Percentiles rank a stretch among this genome's conserved stretches.
These are phyloP conservation scores for Candida nitratophila DNA, from an alignment of 805 yeast species.

Conservation along the genomic window DNA sequence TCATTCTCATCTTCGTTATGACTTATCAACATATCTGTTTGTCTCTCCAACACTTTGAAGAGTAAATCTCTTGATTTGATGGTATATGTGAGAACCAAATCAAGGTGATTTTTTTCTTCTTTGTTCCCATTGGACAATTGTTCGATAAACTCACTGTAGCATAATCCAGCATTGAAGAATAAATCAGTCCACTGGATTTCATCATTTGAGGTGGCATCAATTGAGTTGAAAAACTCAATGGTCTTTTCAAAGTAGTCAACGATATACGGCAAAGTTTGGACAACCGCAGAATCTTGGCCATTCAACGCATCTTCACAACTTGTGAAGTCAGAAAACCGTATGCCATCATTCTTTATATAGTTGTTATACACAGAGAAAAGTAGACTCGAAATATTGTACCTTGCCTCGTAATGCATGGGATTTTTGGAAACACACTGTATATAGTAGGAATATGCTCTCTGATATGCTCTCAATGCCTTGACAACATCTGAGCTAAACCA, in stretches of 20 bases:
- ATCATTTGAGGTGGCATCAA: slow-evolving; percentile 2
- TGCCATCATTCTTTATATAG: slow-evolving; percentile 40
- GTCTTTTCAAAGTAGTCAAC: slow-evolving; percentile 34
- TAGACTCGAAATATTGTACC: slow-evolving; percentile 54
- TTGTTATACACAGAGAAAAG: slow-evolving; percentile 51
- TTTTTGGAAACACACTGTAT: slow-evolving; percentile 25
- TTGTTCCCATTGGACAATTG: slow-evolving; percentile 18
- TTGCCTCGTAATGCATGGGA: slow-evolving; percentile 32
- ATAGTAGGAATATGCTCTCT: slow-evolving; percentile 45
- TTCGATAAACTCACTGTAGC: slow-evolving; percentile 41
- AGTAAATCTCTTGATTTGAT: slow-evolving; percentile 17
- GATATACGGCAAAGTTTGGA: slow-evolving; percentile 31
- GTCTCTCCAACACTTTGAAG: slow-evolving; percentile 20
- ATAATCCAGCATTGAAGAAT: slow-evolving; percentile 38
- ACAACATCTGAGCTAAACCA: slow-evolving; percentile 63
- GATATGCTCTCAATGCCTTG: slow-evolving; percentile 59
- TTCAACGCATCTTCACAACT: slow-evolving; percentile 26
- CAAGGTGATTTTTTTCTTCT: slow-evolving; percentile 5
- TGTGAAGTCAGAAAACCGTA: slow-evolving; percentile 25
- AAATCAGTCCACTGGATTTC: slow-evolving; percentile 31
- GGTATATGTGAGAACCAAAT: slow-evolving; percentile 14
- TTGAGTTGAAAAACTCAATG: slow-evolving; percentile 15
- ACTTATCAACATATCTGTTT: slow-evolving; percentile 9
- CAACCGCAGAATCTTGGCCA: slow-evolving; percentile 26
- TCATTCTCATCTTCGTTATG: slow-evolving; percentile 3